Base-by-base conservation (phyloP, 1,139 yeast species). In the Yamadazyma blattariae region DNA sequence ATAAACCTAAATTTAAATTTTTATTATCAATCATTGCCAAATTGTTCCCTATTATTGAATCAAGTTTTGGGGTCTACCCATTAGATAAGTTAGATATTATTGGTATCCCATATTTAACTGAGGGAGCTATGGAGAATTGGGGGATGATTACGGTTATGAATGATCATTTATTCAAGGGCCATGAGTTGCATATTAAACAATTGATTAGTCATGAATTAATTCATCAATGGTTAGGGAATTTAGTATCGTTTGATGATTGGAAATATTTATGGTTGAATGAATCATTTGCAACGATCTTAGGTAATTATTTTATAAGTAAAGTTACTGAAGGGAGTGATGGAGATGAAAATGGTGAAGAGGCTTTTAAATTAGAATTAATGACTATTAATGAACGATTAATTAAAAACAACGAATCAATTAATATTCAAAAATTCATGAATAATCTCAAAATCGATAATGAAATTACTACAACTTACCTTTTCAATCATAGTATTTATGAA, bases 61-160 rank as follows among this genome's bases (percentile, higher is more conserved):
- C 53, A 0, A 56, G 66, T 22, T 69, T 82, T 35, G 62, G 65
- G 0, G 44, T 51, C 2, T 82, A 67, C 47, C 90, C 90, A 1
- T 59, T 81, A 43, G 59, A 64, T 5, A 84, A 84, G 46, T 56
- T 83, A 27, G 92, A 83, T 50, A 59, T 84, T 31, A 74, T 80
- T 2, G 74, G 84, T 1, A 54, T 84, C 11, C 92, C 92, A 6
- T 82, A 79, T 47, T 64, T 84, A 40, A 68, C 78, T 23, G 90
- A 83, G 54, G 84, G 86, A 39, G 92, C 86, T 4, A 84, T 82
- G 81, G 94, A 84, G 52, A 82, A 83, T 51, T 80, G 84, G 77
- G 85, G 87, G 3, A 59, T 82, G 60, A 68, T 83, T 23, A 74
- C 82, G 3, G 67, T 82, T 7, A 71, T 79, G 39, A 69, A 75